These are phyloP conservation scores for Cercophora sp. DNA, from an alignment of 495 filamentous ascomycete species.

Conservation along the genomic window DNA sequence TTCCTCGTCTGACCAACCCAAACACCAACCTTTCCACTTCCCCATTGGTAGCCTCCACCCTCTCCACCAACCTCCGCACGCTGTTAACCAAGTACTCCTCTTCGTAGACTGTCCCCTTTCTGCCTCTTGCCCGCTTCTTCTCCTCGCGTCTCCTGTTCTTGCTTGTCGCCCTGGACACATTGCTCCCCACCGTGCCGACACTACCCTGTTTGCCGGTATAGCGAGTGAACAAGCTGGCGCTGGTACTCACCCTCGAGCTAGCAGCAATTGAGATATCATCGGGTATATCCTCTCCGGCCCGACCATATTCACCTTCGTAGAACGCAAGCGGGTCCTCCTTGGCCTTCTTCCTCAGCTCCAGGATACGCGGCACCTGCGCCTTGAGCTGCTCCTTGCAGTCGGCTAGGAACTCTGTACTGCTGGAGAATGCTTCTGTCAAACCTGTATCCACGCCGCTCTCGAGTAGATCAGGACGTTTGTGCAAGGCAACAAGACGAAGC, in stretches of 20 bases:
- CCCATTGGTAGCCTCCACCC: constrained; percentile 63
- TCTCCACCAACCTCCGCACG: constrained; percentile 76
- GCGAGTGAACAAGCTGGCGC: constrained; percentile 79
- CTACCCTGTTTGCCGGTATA: constrained; percentile 67
- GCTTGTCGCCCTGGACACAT: constrained; percentile 66
- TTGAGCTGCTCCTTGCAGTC: constrained; percentile 82
- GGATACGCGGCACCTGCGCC: constrained; percentile 79
- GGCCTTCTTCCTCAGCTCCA: constrained; percentile 75
- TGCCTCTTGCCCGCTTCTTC: constrained; percentile 87
- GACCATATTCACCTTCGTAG: constrained; percentile 63
- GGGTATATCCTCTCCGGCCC: constrained; percentile 64
- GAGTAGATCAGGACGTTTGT: constrained; percentile 43
- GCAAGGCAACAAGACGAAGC: constrained; percentile 57
- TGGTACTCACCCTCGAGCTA: constrained; percentile 72
- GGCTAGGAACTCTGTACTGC: constrained; percentile 80
- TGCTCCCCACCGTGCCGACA: constrained; percentile 63
- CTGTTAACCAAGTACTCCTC: constrained; percentile 93
- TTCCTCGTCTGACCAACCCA: constrained; percentile 69
- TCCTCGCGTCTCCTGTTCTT: constrained; percentile 85
- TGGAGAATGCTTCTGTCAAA: constrained; percentile 70
- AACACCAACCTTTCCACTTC: constrained; percentile 72
- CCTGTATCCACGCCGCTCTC: constrained; percentile 63
- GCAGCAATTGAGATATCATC: constrained; percentile 91
- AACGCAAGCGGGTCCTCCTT: constrained; percentile 74
- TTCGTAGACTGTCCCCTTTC: constrained; percentile 95